Base-by-base conservation (phyloP, 2,329 filamentous ascomycete species). In the Colletotrichum zoysiae region DNA sequence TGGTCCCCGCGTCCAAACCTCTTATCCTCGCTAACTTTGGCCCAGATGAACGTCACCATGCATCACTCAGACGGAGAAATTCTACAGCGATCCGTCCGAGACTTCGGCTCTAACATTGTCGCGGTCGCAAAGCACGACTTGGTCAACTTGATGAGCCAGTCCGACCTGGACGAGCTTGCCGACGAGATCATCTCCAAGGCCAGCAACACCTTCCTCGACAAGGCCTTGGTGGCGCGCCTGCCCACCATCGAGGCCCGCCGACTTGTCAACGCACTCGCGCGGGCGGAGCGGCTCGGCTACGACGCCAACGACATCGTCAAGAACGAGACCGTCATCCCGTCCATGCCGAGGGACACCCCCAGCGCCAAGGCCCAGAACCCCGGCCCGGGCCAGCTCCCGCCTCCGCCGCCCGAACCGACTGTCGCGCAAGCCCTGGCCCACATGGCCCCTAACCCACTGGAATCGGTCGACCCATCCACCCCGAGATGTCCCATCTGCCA, bases 201-300 rank as follows among this genome's bases (percentile, higher is more conserved):
- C 18, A 87, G 86, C 74, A 78, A 85, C 42, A 69, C 74, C 1
- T 88, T 90, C 65, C 81, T 90, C 1, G 88, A 89, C 75, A 83
- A 81, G 65, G 86, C 84, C 4, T 76, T 90, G n/a, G 84, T 85
- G 23, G 81, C 78, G 65, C 85, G 88, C 0, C 80, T 90, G 4
- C 81, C 82, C 57, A 88, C 86, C 1, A 89, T 90, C 63, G 83
- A 84, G 12, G 87, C 87, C 1, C 84, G 86, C 35, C 82, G 85
- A 18, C 82, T 90, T 3, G 85, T 90, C 65, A 89, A 89, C 69
- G 86, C 87, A 18, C 82, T 90, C 26, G 88, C 88, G 2, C 82
- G 84, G 46, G 87, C 88, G 1, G 86, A 89, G 74, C 86, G 88
- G 2, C 82, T 90, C 0, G 88, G 88, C 2, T 90, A 90, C 67